These are phyloP conservation scores for Linnemannia schmuckeri DNA, from an alignment of 192 early-diverging fungal species.

Conservation along the genomic window DNA sequence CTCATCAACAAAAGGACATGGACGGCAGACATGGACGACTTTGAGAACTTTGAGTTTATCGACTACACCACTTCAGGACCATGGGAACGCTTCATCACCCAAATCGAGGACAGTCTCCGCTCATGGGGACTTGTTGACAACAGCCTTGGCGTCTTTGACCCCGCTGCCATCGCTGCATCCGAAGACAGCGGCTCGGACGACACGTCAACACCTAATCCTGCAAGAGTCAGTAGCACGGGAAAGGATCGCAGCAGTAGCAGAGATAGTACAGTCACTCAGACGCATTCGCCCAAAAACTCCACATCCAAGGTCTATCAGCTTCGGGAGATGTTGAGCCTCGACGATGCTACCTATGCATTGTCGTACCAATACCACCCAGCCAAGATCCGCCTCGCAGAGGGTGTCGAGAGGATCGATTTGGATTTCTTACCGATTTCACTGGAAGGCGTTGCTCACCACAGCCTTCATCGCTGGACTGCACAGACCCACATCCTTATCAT, in stretches of 20 bases:
- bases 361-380: slow-evolving; percentile 61
- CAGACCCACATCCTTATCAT: slow-evolving; percentile 68
- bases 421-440: slow-evolving; percentile 39
- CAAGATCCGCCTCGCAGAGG: slow-evolving; percentile 21
- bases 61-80: slow-evolving; percentile 82
- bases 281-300: neutral
- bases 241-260: neutral
- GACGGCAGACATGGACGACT: slow-evolving; percentile 61
- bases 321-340: slow-evolving; percentile 56
- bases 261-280: neutral
- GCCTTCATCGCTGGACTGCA: slow-evolving; percentile 79
- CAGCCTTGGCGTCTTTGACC: slow-evolving; percentile 62
- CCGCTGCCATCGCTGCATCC: neutral
- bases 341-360: slow-evolving; percentile 57
- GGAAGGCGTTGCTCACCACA: slow-evolving; percentile 55
- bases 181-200: neutral
- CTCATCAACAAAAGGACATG: neutral
- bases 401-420: slow-evolving; percentile 35
- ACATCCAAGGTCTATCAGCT: slow-evolving; percentile 19
- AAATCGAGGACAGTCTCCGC: slow-evolving; percentile 71
- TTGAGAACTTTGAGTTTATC: slow-evolving; percentile 81
- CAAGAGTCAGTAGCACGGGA: neutral
- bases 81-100: slow-evolving; percentile 76
- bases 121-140: slow-evolving; percentile 70
- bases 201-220: neutral